Evolutionary conservation across 306 rosid species (phyloP).

Genomic region (Quercus rubra): DNA sequence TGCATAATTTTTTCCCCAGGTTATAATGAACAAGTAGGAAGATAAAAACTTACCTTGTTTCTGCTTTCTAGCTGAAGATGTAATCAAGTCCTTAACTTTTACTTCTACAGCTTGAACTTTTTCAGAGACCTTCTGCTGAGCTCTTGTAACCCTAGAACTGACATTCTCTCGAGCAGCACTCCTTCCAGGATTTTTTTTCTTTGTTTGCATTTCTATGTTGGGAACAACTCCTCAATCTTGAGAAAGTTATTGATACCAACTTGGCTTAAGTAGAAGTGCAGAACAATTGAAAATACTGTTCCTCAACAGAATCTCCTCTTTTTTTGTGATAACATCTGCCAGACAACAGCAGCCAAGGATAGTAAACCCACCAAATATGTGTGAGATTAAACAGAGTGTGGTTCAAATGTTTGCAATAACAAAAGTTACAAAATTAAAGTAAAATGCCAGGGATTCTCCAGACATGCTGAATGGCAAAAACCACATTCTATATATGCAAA

Average conservation of each 20-base stretch:
- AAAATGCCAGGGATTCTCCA: background rate
- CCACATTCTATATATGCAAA: background rate
- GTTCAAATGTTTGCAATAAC: background rate
- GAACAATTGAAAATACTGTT: constrained; percentile 16
- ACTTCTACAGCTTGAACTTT: constrained; percentile 48
- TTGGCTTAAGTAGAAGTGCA: constrained; percentile 6
- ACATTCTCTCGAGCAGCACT: constrained; percentile 43
- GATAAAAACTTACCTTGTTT: constrained; percentile 45
- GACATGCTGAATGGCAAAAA: background rate
- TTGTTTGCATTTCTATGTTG: constrained; percentile 62
- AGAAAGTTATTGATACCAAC: constrained; percentile 5
- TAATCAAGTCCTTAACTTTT: constrained; percentile 60
- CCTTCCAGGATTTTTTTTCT: constrained; percentile 58
- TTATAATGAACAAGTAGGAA: background rate
- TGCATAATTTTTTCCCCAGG: background rate
- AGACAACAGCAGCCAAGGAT: background rate
- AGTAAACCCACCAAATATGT: background rate
- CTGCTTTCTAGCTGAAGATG: constrained; percentile 76
- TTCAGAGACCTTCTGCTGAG: constrained; percentile 59
- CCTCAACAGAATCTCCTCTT: background rate
- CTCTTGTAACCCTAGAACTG: constrained; percentile 59
- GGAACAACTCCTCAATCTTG: constrained; percentile 9
- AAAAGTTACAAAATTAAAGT: background rate
- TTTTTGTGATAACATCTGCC: background rate
- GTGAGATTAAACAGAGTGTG: background rate